These are phyloP conservation scores for Aspergillus quadricinctus DNA, from an alignment of 2,329 filamentous ascomycete species.

Conservation along the genomic window DNA sequence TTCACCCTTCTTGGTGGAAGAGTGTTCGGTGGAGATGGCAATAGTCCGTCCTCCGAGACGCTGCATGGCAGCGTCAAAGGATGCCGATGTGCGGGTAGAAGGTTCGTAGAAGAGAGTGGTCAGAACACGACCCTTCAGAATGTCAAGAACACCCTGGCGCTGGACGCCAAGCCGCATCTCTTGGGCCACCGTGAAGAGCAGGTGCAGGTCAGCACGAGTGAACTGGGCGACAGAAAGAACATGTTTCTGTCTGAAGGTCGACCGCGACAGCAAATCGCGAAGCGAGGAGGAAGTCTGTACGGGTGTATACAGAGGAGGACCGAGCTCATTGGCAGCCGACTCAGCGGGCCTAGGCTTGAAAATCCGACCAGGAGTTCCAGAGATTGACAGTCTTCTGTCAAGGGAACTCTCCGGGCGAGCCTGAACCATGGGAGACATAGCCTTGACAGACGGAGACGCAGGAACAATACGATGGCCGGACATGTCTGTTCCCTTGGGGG, in stretches of 20 bases:
- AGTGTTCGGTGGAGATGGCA: slow-evolving; percentile 73
- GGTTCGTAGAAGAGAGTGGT: slow-evolving; percentile 97
- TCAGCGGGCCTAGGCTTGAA: slow-evolving; percentile 24
- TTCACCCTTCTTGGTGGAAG: slow-evolving; percentile 92
- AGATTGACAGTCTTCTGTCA: slow-evolving; percentile 35
- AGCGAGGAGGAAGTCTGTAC: slow-evolving; percentile 57
- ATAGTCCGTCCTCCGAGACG: slow-evolving; percentile 86
- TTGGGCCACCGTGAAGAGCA: slow-evolving; percentile 92
- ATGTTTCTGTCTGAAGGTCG: slow-evolving; percentile 83
- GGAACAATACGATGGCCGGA: slow-evolving; percentile 56
- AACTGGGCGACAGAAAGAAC: slow-evolving; percentile 92
- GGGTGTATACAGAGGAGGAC: slow-evolving; percentile 36
- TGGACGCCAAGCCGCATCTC: slow-evolving; percentile 97
- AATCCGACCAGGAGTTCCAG: slow-evolving; percentile 35
- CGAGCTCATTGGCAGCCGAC: slow-evolving; percentile 31
- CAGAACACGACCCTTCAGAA: slow-evolving; percentile 80
- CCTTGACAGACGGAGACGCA: slow-evolving; percentile 56
- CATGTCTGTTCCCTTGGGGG: slow-evolving; percentile 67
- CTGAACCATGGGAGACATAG: slow-evolving; percentile 38
- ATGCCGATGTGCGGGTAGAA: slow-evolving; percentile 89
- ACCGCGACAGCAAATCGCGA: slow-evolving; percentile 68
- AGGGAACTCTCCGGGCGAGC: slow-evolving; percentile 34
- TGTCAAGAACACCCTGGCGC: slow-evolving; percentile 80
- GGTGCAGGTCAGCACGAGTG: slow-evolving; percentile 77
- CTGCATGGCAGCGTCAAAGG: slow-evolving; percentile 98